Conservation (phyloP, 2,329 filamentous ascomycete genomes). For the Hypocrella siamensis region DNA sequence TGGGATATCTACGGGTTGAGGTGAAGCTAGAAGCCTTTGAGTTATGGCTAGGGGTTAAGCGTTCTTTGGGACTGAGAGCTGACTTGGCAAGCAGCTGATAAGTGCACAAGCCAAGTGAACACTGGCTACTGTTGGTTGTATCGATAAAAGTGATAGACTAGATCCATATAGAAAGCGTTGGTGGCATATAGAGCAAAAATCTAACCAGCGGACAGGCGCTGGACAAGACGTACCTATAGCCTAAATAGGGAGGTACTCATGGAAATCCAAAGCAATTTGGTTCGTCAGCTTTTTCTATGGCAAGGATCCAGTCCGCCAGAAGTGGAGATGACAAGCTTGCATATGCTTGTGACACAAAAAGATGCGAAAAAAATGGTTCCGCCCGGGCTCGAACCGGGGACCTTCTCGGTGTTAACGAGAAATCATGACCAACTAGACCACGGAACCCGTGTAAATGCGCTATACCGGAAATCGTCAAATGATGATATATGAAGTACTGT, state of each 20-base stretch:
- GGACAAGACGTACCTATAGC: too few species aligned
- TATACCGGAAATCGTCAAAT: too few species aligned
- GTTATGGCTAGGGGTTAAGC: slow-evolving; percentile 40
- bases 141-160: too few species aligned
- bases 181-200: too few species aligned
- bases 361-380: slow-evolving; percentile 15
- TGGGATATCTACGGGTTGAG: slow-evolving; percentile 43
- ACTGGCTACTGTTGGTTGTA: background rate
- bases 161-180: too few species aligned
- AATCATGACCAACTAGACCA: slow-evolving; percentile 7
- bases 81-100: slow-evolving; percentile 11
- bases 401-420: slow-evolving; percentile 25
- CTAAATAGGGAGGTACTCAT: too few species aligned
- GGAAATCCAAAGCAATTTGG: too few species aligned
- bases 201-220: too few species aligned
- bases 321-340: background rate
- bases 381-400: slow-evolving; percentile 24
- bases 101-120: slow-evolving; percentile 6
- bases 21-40: slow-evolving; percentile 49
- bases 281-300: background rate
- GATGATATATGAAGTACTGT: too few species aligned
- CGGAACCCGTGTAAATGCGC: too few species aligned
- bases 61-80: slow-evolving; percentile 21
- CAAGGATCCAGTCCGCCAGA: background rate
- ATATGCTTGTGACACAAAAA: background rate